phyloP scores from a whole-genome alignment of 768 basidiomycete species.

The Lentinula lateritia region DNA sequence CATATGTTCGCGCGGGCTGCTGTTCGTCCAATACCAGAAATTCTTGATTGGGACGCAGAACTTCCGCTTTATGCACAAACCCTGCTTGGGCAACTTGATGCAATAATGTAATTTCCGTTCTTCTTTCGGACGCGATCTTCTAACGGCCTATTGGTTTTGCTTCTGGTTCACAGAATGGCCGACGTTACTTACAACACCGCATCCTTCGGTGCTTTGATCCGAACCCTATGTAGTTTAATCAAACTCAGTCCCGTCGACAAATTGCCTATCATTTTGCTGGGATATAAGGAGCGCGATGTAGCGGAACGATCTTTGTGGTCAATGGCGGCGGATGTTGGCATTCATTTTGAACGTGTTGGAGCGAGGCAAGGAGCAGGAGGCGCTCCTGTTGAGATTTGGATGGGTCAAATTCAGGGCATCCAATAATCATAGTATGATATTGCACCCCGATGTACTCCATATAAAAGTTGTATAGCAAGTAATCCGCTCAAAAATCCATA shows the following conservation, averaged over 20 bases:
- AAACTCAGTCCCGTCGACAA: conserved; percentile 18
- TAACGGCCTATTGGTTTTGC: background rate
- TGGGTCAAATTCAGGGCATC: conserved; percentile 25
- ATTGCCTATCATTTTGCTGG: conserved; percentile 52
- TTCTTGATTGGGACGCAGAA: conserved; percentile 74
- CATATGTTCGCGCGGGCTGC: conserved; percentile 24
- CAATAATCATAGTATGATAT: background rate
- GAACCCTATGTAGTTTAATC: conserved; percentile 56
- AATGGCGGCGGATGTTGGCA: conserved; percentile 43
- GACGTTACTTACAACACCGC: conserved; percentile 91
- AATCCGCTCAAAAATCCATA: background rate
- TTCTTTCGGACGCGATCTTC: background rate
- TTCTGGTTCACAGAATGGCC: conserved; percentile 60
- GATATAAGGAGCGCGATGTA: conserved; percentile 82
- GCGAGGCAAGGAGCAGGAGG: conserved; percentile 55
- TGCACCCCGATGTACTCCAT: no score
- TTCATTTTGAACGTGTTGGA: conserved; percentile 53
- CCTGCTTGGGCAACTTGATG: conserved; percentile 41
- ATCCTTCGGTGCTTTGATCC: conserved; percentile 72
- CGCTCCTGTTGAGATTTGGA: conserved; percentile 67
- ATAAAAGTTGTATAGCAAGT: background rate
- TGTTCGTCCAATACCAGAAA: conserved; percentile 21
- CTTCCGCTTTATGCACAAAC: conserved; percentile 40
- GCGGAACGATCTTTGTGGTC: conserved; percentile 75
- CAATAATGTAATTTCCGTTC: conserved; percentile 48